Percentiles rank a stretch among this genome's conserved stretches.
phyloP scores from a whole-genome alignment of 176 grass and related monocot genomes.

The Oryza rufipogon region DNA sequence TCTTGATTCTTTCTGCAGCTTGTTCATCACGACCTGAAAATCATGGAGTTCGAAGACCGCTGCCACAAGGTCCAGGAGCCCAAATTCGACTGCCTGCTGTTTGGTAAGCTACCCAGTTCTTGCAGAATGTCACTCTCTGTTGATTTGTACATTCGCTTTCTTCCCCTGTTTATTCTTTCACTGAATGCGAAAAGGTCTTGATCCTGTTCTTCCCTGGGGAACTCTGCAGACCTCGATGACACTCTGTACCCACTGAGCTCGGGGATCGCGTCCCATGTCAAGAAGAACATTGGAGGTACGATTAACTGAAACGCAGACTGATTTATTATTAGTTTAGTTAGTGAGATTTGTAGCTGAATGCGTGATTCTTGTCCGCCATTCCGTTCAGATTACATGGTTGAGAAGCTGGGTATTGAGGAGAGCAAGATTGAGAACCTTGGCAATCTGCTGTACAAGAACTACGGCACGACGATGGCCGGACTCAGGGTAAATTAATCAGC shows the following conservation, averaged over 20 bases:
- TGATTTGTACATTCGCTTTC: background rate
- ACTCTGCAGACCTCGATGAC: slow-evolving; percentile 82
- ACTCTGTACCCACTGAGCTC: slow-evolving; percentile 91
- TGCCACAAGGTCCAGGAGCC: slow-evolving; percentile 67
- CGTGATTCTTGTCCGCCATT: slow-evolving; percentile 10
- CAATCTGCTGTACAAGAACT: slow-evolving; percentile 85
- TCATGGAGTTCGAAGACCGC: slow-evolving; percentile 81
- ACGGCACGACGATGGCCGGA: slow-evolving; percentile 97
- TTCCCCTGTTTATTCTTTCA: background rate
- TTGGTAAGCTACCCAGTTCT: slow-evolving; percentile 57
- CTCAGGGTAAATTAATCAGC: slow-evolving; percentile 59
- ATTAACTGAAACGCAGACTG: background rate
- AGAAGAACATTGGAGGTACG: slow-evolving; percentile 81
- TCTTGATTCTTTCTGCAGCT: slow-evolving; percentile 40
- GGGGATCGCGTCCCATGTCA: slow-evolving; percentile 70
- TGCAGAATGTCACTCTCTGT: slow-evolving; percentile 22
- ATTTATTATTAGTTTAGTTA: background rate
- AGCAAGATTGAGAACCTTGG: slow-evolving; percentile 73
- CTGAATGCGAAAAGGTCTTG: slow-evolving; percentile 36
- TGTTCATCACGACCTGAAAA: background rate
- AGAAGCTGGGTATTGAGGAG: slow-evolving; percentile 85
- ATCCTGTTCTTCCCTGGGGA: slow-evolving; percentile 20
- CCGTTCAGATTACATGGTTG: slow-evolving; percentile 74
- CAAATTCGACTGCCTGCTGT: slow-evolving; percentile 88
- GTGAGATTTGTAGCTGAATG: slow-evolving; percentile 19